phyloP scores from a whole-genome alignment of 805 yeast genomes.

The Monosporozyma yasuniensis region DNA sequence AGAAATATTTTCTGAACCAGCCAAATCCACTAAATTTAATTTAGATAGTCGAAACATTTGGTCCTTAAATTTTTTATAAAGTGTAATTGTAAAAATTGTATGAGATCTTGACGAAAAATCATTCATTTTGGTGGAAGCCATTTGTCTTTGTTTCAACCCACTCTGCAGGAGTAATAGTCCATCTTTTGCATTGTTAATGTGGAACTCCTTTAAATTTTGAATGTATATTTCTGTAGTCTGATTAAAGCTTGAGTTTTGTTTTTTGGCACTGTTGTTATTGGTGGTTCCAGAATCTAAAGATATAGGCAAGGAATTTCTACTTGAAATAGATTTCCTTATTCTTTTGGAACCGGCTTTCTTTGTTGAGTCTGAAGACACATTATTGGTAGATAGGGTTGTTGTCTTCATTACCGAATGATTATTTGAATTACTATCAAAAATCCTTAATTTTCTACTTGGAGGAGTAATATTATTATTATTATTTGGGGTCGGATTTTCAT shows the following conservation, averaged over 20 bases:
- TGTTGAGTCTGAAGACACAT: not conserved
- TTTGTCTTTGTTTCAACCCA: constrained; percentile 53
- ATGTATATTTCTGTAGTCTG: constrained; percentile 37
- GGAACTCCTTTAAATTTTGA: constrained; percentile 57
- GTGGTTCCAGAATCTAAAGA: not conserved
- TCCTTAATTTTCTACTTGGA: constrained; percentile 38
- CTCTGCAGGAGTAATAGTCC: constrained; percentile 47
- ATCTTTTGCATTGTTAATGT: constrained; percentile 43
- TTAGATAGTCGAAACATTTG: constrained; percentile 52
- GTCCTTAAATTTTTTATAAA: constrained; percentile 42
- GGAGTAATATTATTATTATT: constrained; percentile 4
- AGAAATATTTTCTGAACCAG: constrained; percentile 87
- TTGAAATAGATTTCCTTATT: not conserved
- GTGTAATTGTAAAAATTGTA: constrained; percentile 58
- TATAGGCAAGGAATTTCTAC: constrained; percentile 3
- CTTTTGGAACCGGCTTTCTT: not conserved
- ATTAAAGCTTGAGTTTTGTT: not conserved
- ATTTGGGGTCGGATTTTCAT: not conserved
- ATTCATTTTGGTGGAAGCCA: constrained; percentile 67
- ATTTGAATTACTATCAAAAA: constrained; percentile 36
- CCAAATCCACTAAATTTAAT: constrained; percentile 84
- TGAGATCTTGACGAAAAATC: constrained; percentile 70
- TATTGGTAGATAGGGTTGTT: constrained; percentile 17
- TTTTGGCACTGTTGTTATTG: constrained; percentile 6
- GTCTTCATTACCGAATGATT: constrained; percentile 7